A percentile compares a stretch with the other conserved stretches of the same genome.
Evolutionary conservation across 2,329 filamentous ascomycete genomes (phyloP).

Genomic region (Decorospora gaudefroyi): DNA sequence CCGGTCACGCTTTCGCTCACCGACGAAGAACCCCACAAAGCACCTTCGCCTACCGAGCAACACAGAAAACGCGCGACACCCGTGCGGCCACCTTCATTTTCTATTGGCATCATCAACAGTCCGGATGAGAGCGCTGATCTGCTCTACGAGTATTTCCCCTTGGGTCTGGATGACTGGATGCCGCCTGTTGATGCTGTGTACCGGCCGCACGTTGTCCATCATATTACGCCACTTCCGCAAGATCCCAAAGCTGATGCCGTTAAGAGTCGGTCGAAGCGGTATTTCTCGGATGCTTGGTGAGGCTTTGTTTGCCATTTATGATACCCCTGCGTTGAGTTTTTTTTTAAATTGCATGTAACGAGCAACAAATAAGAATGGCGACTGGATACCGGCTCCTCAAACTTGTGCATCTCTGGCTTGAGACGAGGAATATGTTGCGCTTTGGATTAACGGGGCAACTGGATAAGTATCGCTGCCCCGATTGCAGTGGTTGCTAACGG

Average conservation of each 20-base stretch:
- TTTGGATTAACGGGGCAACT: too few relatives aligned
- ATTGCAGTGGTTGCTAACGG: too few relatives aligned
- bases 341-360: constrained; percentile 1
- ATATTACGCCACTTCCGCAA: constrained; percentile 62
- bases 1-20: constrained; percentile 61
- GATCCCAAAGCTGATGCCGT: constrained; percentile 53
- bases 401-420: too few relatives aligned
- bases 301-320: constrained; percentile 4
- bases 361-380: background rate
- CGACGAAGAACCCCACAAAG: constrained; percentile 58
- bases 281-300: constrained; percentile 52
- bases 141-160: constrained; percentile 91
- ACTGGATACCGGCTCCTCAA: too few relatives aligned
- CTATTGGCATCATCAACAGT: constrained; percentile 60
- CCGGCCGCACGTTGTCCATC: constrained; percentile 89
- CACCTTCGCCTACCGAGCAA: constrained; percentile 43
- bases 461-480: too few relatives aligned
- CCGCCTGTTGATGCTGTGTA: constrained; percentile 89
- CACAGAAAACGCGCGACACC: constrained; percentile 46
- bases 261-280: constrained; percentile 54
- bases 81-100: constrained; percentile 52
- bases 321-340: constrained; percentile 11
- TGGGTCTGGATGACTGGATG: constrained; percentile 91
- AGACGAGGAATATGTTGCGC: too few relatives aligned
- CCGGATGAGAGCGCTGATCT: constrained; percentile 78